Conservation (phyloP, 208 protist species). For the Leptomonas seymouri region DNA sequence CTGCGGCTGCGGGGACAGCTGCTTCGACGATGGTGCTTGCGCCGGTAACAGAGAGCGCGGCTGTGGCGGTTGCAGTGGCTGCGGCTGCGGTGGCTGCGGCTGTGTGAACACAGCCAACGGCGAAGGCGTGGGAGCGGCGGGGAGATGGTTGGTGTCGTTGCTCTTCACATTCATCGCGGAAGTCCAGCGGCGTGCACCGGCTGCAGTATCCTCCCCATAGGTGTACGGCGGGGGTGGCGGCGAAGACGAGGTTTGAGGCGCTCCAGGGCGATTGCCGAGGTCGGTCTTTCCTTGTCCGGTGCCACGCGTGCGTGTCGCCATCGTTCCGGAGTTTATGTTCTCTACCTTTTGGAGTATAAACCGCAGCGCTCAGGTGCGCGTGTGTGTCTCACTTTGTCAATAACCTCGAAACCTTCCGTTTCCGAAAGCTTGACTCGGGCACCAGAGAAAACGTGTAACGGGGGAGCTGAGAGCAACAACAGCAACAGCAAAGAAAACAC, state of each 20-base stretch:
- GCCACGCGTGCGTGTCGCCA: background rate
- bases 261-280: background rate
- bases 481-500: too few species aligned
- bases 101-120: background rate
- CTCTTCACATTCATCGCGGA: background rate
- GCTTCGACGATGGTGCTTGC: background rate
- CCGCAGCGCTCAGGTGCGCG: too few species aligned
- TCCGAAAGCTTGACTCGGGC: too few species aligned
- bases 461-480: too few species aligned
- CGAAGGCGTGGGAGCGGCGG: background rate
- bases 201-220: conserved; percentile 6
- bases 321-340: background rate
- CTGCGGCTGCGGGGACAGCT: background rate
- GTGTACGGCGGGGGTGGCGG: conserved; percentile 11
- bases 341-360: background rate
- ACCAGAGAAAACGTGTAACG: too few species aligned
- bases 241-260: background rate
- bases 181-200: conserved; percentile 5
- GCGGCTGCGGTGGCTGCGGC: background rate
- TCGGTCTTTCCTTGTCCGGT: background rate
- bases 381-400: too few species aligned
- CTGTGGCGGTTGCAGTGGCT: background rate
- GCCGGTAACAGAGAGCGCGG: background rate
- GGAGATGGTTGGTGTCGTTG: background rate
- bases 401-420: too few species aligned